Evolutionary conservation across 495 filamentous ascomycete genomes (phyloP), one percentile per base, ranked within the genome.

Genomic region (Xylaria longipes): DNA sequence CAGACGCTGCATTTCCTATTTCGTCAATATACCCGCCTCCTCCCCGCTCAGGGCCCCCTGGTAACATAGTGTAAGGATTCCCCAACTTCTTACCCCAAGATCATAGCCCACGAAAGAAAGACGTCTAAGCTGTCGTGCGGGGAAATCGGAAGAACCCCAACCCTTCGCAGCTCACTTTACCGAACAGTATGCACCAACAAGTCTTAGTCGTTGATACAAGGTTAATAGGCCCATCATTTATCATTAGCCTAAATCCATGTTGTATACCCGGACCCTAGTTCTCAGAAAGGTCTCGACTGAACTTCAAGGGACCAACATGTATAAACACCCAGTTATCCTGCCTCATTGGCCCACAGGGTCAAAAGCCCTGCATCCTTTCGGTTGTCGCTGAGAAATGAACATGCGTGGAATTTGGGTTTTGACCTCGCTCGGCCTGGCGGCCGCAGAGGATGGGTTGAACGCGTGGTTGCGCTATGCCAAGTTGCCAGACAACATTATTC

Each of bases 401-500:
- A 81, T 82, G 80, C 76, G 78, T 58, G 74, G 74, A 46, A 69
- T 78, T 35, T 77, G 79, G 69, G 50, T 78, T 56, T 72, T 83
- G 48, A 68, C 76, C 69, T 70, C 74, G 48, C 58, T 81, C 62
- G 22, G 76, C 67, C 74, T 84, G 45, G 79, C 76, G 56, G 80
- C 78, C 39, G 85, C 87, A 48, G 89, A 93, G 72, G 85, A 88
- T 73, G 91, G 91, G 17, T 77, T 88, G 29, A 80, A 84, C 61
- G 90, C 83, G 68, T 93, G 91, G 91, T 76, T 93, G 46, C 87
- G 90, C 58, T 92, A 92, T 79, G 87, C 89, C 27, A 83, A 84
- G 12, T 70, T 91, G 50, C 81, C 85, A 2, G 74, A 79, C 58
- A 79, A 84, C 39, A 70, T 77, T 60, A 72, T 72, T 45, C 83